Evolutionary conservation across 1,284 basidiomycete species (phyloP).

Genomic region (Cerioporus squamosus): DNA sequence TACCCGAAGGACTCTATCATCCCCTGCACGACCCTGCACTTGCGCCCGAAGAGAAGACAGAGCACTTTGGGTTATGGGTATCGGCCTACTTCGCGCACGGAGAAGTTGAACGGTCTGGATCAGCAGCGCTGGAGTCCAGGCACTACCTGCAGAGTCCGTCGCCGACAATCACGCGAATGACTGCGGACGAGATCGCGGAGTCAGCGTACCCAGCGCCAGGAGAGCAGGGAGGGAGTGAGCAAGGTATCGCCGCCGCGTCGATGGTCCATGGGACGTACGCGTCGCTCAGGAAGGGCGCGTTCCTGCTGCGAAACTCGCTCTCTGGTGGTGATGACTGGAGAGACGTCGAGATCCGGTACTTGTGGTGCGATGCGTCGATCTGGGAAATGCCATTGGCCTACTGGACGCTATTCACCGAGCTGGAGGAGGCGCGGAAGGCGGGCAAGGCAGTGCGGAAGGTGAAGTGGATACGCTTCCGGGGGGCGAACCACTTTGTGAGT

Average conservation of each 20-base stretch:
- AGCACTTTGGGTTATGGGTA: constrained; percentile 5
- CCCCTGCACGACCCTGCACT: constrained; percentile 7
- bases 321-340: constrained; percentile 2
- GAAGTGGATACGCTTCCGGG: constrained; percentile 7
- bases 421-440: constrained; percentile 7
- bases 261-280: background rate
- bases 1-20: constrained; percentile 1
- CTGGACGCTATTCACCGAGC: background rate
- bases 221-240: background rate
- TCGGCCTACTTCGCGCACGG: constrained; percentile 12
- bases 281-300: background rate
- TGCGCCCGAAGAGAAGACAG: background rate
- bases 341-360: constrained; percentile 6
- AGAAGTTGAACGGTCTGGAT: background rate
- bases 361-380: constrained; percentile 16
- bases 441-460: constrained; percentile 5
- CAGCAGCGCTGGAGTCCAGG: constrained; percentile 8
- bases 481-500: constrained; percentile 19
- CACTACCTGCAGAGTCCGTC: constrained; percentile 1
- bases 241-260: background rate
- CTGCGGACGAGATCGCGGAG: constrained; percentile 11
- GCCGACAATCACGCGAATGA: constrained; percentile 2
- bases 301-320: background rate
- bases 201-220: background rate
- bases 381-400: constrained; percentile 11